Conservation (phyloP, 2,329 filamentous ascomycete genomes). For the Botrytis pseudocinerea region DNA sequence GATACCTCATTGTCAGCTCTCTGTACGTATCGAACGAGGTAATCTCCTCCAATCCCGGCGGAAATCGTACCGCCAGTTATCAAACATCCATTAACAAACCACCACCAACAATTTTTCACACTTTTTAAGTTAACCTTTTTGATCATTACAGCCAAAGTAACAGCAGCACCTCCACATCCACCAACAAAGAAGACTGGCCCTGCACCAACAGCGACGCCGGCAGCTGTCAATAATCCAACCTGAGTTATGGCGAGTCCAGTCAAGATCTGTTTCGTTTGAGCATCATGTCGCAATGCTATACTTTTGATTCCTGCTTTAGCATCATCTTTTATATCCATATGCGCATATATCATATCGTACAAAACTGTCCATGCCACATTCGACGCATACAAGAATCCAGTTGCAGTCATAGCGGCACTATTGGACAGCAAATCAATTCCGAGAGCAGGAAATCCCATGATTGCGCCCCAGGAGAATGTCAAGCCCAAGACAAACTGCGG, state of each 20-base stretch:
- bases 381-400: constrained; percentile 70
- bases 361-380: constrained; percentile 85
- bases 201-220: constrained; percentile 66
- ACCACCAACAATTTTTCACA: constrained; percentile 72
- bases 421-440: constrained; percentile 73
- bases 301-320: constrained; percentile 85
- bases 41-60: constrained; percentile 59
- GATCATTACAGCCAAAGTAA: constrained; percentile 67
- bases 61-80: constrained; percentile 65
- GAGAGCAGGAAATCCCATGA: constrained; percentile 84
- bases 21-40: constrained; percentile 52
- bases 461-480: constrained; percentile 86
- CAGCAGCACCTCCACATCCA: constrained; percentile 64
- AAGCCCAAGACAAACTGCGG: constrained; percentile 81
- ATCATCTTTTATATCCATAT: constrained; percentile 88
- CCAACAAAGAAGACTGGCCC: constrained; percentile 68
- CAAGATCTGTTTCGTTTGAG: constrained; percentile 74
- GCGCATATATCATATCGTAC: constrained; percentile 92
- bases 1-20: constrained; percentile 9
- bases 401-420: constrained; percentile 61
- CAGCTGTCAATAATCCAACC: constrained; percentile 66
- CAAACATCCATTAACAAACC: constrained; percentile 72
- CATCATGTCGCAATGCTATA: constrained; percentile 77
- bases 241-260: constrained; percentile 69
- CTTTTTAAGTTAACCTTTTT: constrained; percentile 64